Percentiles rank a stretch among this genome's conserved stretches.
Evolutionary conservation across 139 green algal species (phyloP).

Genomic region (Chlamydomonas sphaeroides): DNA sequence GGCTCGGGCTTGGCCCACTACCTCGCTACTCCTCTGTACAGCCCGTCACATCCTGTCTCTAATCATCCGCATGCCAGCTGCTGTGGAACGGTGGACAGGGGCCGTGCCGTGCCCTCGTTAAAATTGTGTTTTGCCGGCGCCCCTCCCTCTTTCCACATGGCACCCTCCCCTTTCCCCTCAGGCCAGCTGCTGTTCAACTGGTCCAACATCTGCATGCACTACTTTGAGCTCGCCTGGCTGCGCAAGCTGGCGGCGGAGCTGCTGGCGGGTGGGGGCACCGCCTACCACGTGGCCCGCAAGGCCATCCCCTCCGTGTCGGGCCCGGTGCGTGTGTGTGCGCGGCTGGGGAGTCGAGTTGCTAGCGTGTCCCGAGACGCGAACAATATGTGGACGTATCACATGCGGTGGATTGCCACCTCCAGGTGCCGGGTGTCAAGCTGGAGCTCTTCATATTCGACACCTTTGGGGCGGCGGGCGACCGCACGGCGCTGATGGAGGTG

Average conservation of each 20-base stretch:
- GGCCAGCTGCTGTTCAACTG: slow-evolving; percentile 85
- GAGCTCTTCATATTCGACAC: slow-evolving; percentile 98
- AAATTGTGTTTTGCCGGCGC: no score
- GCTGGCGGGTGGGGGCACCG: neutral
- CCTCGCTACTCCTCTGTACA: no score
- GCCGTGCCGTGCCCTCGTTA: no score
- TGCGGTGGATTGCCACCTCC: no score
- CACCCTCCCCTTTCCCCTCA: no score
- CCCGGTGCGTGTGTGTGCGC: slow-evolving; percentile 8
- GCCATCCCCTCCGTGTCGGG: slow-evolving; percentile 69
- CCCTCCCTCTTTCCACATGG: no score
- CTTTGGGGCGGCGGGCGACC: slow-evolving; percentile 74
- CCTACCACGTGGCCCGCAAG: slow-evolving; percentile 94
- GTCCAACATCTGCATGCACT: slow-evolving; percentile 97
- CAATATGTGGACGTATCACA: no score
- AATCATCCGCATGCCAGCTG: no score
- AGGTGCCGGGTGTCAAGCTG: slow-evolving; percentile 89
- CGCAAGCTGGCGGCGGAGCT: slow-evolving; percentile 40
- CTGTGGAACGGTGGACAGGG: no score
- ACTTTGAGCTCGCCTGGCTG: slow-evolving; percentile 87
- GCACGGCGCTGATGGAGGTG: slow-evolving; percentile 70
- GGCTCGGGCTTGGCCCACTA: no score
- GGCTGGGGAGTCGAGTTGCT: neutral
- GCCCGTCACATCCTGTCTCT: no score
- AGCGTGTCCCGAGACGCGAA: no score